These are phyloP conservation scores for Eucalyptus guilfoylei DNA, from an alignment of 345 rosid genomes.

Conservation along the genomic window DNA sequence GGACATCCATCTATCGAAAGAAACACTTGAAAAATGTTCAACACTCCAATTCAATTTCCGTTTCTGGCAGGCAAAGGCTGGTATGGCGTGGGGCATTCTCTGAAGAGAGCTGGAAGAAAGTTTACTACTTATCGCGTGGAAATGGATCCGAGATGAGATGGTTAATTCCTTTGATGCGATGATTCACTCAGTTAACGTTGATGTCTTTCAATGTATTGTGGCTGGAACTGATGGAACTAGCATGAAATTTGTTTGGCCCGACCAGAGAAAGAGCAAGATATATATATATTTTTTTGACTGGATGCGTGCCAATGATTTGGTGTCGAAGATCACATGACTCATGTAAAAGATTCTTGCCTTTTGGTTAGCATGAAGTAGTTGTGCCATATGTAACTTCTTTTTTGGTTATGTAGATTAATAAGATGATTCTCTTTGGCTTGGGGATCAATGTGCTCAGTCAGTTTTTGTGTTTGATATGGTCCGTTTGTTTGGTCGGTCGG, in stretches of 20 bases:
- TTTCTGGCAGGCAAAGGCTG: slow-evolving; percentile 70
- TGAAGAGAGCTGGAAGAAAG: slow-evolving; percentile 79
- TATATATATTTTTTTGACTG: not conserved
- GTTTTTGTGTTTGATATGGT: not conserved
- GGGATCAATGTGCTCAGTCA: not conserved
- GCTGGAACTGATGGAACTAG: not conserved
- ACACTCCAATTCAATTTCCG: not conserved
- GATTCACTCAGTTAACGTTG: not conserved
- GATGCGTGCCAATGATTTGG: not conserved
- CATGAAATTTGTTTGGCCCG: not conserved
- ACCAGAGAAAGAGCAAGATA: not conserved
- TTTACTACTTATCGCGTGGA: slow-evolving; percentile 71
- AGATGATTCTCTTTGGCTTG: not conserved
- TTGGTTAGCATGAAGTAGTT: not conserved
- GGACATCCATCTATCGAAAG: not conserved
- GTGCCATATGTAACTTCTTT: not conserved
- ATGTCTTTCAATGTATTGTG: not conserved
- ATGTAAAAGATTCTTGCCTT: not conserved
- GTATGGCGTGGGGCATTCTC: slow-evolving; percentile 58
- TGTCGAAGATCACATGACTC: not conserved
- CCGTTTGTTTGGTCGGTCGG: not conserved
- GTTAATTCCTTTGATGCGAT: slow-evolving; percentile 62
- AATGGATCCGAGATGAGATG: slow-evolving; percentile 89
- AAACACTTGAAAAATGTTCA: not conserved
- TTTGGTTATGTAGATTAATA: not conserved